Base-by-base conservation (phyloP, 345 rosid genomes). In the Reutealis trisperma region DNA sequence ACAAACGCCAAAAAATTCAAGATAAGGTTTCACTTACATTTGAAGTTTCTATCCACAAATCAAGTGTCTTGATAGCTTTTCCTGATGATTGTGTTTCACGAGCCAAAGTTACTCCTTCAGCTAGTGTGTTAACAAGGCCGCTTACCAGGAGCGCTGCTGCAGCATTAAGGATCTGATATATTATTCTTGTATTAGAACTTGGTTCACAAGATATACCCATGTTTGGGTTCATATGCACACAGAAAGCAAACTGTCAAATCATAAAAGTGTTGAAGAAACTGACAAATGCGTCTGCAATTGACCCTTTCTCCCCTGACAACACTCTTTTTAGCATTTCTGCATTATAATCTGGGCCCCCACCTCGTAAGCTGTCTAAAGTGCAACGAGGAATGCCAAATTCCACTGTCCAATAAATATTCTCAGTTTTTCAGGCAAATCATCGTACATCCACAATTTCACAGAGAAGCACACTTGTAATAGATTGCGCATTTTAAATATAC, bases 311-410 rank as follows among this genome's bases (percentile, higher is more conserved):
- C 74, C 98, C 99, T 8, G 97, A 84, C 19, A 96, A 83, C 52
- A 92, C 86, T 54, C 82, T 89, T 84, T 81, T 90, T 77, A 96
- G 75, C 37, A 84, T 87, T 72, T 85, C 86, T 0, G 98, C 95
- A 32, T 96, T 96, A 71, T 91, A 87, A 21, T 82, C 91, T 0
- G 97, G 93, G 44, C 74, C 93, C 83, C 98, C 98, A 61, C 98
- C 99, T 37, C 81, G 82, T 82, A 96, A 86, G 80, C 87, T 88
- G 14, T 87, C 93, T 72, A 90, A 72, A 24, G 93, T 92, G 78
- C 98, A 96, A 24, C 97, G 96, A 77, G 92, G 97, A 82, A 96
- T 88, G 70, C 92, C 98, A 63, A 88, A 94, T 24, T 93, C 96
- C 94, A 96, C 97, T 94, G 85, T 77, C 44, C 84, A 58, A 75